A percentile compares a stretch with the other conserved stretches of the same genome.
These are phyloP conservation scores for Amylocarpus encephaloides DNA, from an alignment of 2,329 filamentous ascomycete species.

Conservation along the genomic window DNA sequence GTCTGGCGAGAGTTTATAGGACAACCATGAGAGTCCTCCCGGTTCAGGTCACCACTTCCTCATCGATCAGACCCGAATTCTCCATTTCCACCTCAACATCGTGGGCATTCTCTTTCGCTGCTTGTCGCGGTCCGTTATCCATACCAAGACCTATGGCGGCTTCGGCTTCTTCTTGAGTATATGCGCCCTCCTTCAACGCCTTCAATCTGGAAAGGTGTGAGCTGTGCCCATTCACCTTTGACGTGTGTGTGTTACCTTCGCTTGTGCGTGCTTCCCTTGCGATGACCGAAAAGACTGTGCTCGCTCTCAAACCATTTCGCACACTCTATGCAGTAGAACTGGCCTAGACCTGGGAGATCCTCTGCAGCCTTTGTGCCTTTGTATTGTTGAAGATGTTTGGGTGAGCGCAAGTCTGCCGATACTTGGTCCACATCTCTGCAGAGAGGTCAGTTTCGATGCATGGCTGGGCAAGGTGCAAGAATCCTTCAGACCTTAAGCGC, in stretches of 20 bases:
- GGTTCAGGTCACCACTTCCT: slow-evolving; percentile 19
- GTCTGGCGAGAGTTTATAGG: not conserved
- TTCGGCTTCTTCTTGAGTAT: slow-evolving; percentile 80
- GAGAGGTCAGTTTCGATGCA: slow-evolving; percentile 9
- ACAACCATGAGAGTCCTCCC: not conserved
- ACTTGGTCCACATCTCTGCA: slow-evolving; percentile 87
- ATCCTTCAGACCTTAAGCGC: slow-evolving; percentile 51
- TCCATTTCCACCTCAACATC: slow-evolving; percentile 40
- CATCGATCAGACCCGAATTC: slow-evolving; percentile 21
- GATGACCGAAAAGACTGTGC: slow-evolving; percentile 66
- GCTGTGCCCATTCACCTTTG: too few species aligned
- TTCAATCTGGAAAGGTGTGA: slow-evolving; percentile 54
- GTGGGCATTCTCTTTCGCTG: slow-evolving; percentile 28
- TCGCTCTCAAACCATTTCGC: slow-evolving; percentile 95
- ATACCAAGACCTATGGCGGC: slow-evolving; percentile 67
- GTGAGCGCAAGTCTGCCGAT: slow-evolving; percentile 70
- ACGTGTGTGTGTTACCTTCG: slow-evolving; percentile 53
- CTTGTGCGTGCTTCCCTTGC: slow-evolving; percentile 88
- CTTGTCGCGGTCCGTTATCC: slow-evolving; percentile 53
- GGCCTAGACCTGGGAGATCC: slow-evolving; percentile 80
- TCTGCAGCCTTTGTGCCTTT: slow-evolving; percentile 73
- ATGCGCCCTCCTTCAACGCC: slow-evolving; percentile 75
- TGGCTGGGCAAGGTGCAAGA: slow-evolving; percentile 12
- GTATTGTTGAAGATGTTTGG: slow-evolving; percentile 74
- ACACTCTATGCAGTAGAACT: slow-evolving; percentile 85